Evolutionary conservation across 208 protist genomes (phyloP), one percentile per base, ranked within the genome.

Genomic region (Porcisia deanei): DNA sequence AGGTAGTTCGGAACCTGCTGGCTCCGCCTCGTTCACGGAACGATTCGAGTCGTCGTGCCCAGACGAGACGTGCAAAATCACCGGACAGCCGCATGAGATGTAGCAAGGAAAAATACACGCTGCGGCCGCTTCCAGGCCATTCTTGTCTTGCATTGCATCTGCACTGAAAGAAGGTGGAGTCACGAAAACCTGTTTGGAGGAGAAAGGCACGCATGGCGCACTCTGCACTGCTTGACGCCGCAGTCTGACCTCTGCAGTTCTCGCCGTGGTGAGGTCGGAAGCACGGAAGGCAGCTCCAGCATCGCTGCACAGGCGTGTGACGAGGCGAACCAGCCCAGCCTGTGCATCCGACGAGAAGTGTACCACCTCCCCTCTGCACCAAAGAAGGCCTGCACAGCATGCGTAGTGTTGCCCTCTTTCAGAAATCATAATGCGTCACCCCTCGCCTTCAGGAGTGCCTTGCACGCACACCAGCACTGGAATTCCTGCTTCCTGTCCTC

Each of bases 321-420:
- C 41, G 12, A 82, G 58, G 16, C 73, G 71, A 6, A 75, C 78
- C 22, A 60, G 18, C 6, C 78, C 78, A 2, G 34, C 58, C 78
- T 82, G 78, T 20, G 72, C 57, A 61, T 82, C 78, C 14, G 78
- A 59, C 8, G 78, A 82, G 47, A 77, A 82, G 43, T 70, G 65
- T 68, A 70, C 67, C 0, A 55, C 68, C 18, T 61, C 22, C 25
- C 58, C 78, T 22, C 22, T 69, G 61, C 71, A 82, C 73, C 78
- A 72, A 22, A 20, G 30, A 49, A 71, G 37, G 10, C 57, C 53
- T 25, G 53, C 49, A 58, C 68, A 61, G n/a, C 34, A 53, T 34
- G 9, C 53, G 34, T 59, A 52, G 22, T 43, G 25, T n/a, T 2
- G 66, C 47, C 25, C 39, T 30, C 43, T 57, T 37, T 45, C 18